These are phyloP conservation scores for Beauveria australis DNA, from an alignment of 2,329 filamentous ascomycete species.

Conservation along the genomic window DNA sequence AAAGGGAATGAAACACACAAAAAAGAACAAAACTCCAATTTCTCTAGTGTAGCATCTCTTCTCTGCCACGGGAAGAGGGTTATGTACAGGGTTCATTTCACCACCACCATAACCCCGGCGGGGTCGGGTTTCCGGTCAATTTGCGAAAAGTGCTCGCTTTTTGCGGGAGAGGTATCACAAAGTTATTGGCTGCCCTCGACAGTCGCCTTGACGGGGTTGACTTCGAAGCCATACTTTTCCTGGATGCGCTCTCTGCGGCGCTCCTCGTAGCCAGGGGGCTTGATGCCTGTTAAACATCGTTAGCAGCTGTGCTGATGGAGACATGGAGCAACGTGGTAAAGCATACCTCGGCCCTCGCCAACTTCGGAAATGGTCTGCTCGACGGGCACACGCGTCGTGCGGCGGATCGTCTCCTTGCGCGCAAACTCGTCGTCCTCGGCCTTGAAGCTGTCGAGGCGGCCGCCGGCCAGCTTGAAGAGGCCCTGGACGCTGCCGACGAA, in stretches of 20 bases:
- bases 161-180: background rate
- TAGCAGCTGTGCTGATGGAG: background rate
- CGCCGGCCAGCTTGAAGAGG: conserved; percentile 61
- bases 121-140: conserved; percentile 3
- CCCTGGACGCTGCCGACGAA: conserved; percentile 49
- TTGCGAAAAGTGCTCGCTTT: background rate
- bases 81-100: conserved; percentile 24
- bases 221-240: conserved; percentile 81
- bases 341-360: conserved; percentile 78
- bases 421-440: conserved; percentile 62
- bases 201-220: conserved; percentile 55
- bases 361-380: conserved; percentile 75
- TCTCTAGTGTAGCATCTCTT: conserved; percentile 32
- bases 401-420: conserved; percentile 65
- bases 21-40: conserved; percentile 31
- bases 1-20: conserved; percentile 16
- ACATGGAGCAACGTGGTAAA: background rate
- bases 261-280: conserved; percentile 75
- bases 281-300: conserved; percentile 52
- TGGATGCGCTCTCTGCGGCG: conserved; percentile 72
- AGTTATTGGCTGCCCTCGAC: conserved; percentile 34
- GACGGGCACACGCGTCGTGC: conserved; percentile 63
- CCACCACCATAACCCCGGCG: conserved; percentile 11
- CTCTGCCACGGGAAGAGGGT: conserved; percentile 24
- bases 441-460: conserved; percentile 44